A percentile compares a stretch with the other conserved stretches of the same genome.
phyloP scores from a whole-genome alignment of 352 stramenopile genomes.

The Globisporangium nagaii region DNA sequence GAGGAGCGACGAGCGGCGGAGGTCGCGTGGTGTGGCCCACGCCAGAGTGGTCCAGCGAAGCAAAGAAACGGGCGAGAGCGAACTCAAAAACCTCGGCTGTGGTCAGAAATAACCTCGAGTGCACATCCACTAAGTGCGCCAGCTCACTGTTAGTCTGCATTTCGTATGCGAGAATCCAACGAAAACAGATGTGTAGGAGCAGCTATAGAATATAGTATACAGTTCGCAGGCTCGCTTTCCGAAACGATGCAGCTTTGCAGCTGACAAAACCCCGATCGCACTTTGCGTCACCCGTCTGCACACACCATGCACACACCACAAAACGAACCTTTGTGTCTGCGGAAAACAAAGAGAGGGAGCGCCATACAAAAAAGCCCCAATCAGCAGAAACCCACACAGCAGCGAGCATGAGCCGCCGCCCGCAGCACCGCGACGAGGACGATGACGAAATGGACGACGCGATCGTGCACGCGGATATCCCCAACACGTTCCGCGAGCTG shows the following conservation, averaged over 20 bases:
- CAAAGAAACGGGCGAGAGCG: too few relatives aligned
- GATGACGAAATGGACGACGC: conserved; percentile 79
- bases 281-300: background rate
- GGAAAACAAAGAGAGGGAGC: background rate
- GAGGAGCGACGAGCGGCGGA: background rate
- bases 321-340: background rate
- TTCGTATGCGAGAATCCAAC: too few relatives aligned
- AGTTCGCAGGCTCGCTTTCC: too few relatives aligned
- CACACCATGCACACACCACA: background rate
- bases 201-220: too few relatives aligned
- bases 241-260: too few relatives aligned
- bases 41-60: too few relatives aligned
- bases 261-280: too few relatives aligned
- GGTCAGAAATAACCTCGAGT: too few relatives aligned
- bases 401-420: conserved; percentile 32
- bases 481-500: conserved; percentile 84
- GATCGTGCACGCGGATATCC: conserved; percentile 82
- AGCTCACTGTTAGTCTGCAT: too few relatives aligned
- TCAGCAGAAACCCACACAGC: background rate
- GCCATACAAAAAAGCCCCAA: background rate
- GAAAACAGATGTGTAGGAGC: too few relatives aligned
- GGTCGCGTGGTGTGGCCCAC: background rate
- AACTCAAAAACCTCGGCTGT: too few relatives aligned
- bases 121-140: too few relatives aligned
- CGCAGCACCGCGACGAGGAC: conserved; percentile 54